Percentiles rank a stretch among this genome's conserved stretches.
These are phyloP conservation scores for Suillus subaureus DNA, from an alignment of 768 basidiomycete genomes.

Conservation along the genomic window DNA sequence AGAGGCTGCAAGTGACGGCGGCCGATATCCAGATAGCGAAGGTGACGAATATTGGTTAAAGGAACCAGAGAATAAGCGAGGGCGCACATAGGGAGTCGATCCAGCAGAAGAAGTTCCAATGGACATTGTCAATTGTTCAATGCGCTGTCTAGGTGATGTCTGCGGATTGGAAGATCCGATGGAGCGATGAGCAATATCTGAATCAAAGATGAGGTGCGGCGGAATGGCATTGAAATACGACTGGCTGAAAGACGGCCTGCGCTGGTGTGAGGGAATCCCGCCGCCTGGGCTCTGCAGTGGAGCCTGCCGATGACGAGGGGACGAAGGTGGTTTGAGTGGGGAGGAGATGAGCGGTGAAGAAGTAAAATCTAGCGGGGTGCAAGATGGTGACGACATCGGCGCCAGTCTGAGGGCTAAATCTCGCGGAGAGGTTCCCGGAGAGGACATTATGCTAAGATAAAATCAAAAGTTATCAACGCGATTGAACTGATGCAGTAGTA, in stretches of 20 bases:
- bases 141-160: neutral
- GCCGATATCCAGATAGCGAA: neutral
- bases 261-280: neutral
- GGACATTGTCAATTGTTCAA: neutral
- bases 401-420: neutral
- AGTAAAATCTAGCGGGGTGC: neutral
- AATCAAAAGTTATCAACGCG: neutral
- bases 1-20: neutral
- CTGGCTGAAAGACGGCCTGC: neutral
- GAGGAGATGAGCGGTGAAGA: constrained; percentile 31
- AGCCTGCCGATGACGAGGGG: constrained; percentile 8
- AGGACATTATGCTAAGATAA: neutral
- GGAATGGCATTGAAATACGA: neutral
- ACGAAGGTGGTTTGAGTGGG: constrained; percentile 25
- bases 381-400: neutral
- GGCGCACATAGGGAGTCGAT: neutral
- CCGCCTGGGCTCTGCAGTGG: neutral
- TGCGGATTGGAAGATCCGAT: neutral
- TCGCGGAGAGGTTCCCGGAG: neutral
- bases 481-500: neutral
- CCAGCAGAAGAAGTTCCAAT: neutral
- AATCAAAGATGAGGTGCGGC: neutral
- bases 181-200: neutral
- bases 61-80: neutral
- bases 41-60: neutral